A percentile compares a stretch with the other conserved stretches of the same genome.
Conservation (phyloP, 2,329 filamentous ascomycete species). For the Nothomitra cinnamomea region DNA sequence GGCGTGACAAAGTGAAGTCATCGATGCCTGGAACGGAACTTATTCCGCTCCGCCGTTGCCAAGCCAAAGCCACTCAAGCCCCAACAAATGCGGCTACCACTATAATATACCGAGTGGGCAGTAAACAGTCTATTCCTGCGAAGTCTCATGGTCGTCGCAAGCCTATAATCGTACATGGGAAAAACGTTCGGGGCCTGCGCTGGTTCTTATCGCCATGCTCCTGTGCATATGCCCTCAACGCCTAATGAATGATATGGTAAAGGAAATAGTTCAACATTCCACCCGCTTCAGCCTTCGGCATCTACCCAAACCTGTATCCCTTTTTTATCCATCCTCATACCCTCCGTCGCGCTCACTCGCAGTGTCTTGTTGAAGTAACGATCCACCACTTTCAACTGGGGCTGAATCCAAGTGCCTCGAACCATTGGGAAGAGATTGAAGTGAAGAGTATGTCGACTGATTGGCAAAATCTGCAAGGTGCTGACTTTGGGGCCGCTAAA, state of each 20-base stretch:
- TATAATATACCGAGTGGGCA: no score
- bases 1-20: not conserved
- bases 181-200: not conserved
- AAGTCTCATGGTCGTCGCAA: no score
- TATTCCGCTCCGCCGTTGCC: no score
- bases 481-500: slow-evolving; percentile 79
- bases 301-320: slow-evolving; percentile 21
- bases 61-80: no score
- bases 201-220: no score
- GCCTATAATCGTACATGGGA: not conserved
- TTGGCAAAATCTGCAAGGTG: slow-evolving; percentile 63
- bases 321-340: slow-evolving; percentile 39
- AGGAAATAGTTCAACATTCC: not conserved
- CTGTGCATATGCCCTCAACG: no score
- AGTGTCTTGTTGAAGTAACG: slow-evolving; percentile 87
- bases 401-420: slow-evolving; percentile 49
- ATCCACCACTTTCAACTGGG: slow-evolving; percentile 63
- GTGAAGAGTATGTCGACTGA: slow-evolving; percentile 55
- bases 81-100: no score
- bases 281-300: not conserved
- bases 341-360: slow-evolving; percentile 62
- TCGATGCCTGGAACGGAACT: not conserved
- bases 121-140: no score
- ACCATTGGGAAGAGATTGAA: slow-evolving; percentile 57
- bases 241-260: no score